Base-by-base conservation (phyloP, 768 basidiomycete species). In the Sporobolomyces roseus region DNA sequence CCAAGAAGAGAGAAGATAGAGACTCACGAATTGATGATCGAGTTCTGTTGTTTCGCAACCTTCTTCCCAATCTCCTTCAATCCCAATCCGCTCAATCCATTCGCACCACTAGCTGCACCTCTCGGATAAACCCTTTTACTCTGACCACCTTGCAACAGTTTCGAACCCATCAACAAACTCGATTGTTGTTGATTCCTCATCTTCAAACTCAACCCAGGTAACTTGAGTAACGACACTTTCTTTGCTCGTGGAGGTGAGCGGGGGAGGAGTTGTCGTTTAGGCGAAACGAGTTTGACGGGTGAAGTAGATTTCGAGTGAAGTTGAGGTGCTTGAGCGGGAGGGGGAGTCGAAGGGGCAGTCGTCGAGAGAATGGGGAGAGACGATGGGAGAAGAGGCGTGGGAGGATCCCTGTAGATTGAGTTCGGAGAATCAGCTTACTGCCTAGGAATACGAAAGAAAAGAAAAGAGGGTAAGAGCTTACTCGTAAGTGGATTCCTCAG, bases 241-340 rank as follows among this genome's bases (percentile, higher is more conserved):
- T 65, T 65, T 17, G 63, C 63, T 29, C 63, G 46, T 16, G 63
- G 63, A 7, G 63, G 63, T 17, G 63, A 65, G 8, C 63, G 62
- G 17, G 38, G n/a, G n/a, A n/a, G n/a, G n/a, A n/a, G 63, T 29
- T 52, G 50, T 9, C 55, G 54, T 25, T 55, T 54, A n/a, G 63
- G 63, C 4, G 63, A 65, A 14, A 19, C 7, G 48, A 35, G 45
- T 30, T 65, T 58, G 9, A 8, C 29, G 32, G 49, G 33, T 7
- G 61, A 51, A 29, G 41, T 13, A 4, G 38, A 23, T 19, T 38
- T 45, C 16, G 38, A 29, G 41, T 13, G 7, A 27, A 23, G 9
- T 38, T 45, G 13, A 35, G 58, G 29, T 41, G 56, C 19, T 58
- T 35, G 17, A 25, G 25, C 38, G 56, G 30, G 30, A 58, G 56